These are phyloP conservation scores for Stramenopiles sp. DNA, from an alignment of 352 stramenopile genomes.

Conservation along the genomic window DNA sequence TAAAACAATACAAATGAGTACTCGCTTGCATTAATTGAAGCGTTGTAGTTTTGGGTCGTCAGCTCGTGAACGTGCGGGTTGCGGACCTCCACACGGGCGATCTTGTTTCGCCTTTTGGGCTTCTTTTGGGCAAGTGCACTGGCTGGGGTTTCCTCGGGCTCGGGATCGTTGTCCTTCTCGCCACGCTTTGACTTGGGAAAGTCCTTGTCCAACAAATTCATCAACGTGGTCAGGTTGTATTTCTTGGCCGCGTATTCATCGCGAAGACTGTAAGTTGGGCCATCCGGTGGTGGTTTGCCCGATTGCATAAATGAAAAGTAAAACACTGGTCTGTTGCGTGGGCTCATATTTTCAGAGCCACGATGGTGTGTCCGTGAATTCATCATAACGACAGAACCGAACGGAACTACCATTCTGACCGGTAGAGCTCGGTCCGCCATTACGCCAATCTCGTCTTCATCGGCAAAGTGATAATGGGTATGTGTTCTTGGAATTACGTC, in stretches of 20 bases:
- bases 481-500: background rate
- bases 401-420: background rate
- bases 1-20: slow-evolving; percentile 4
- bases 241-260: background rate
- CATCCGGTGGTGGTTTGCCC: background rate
- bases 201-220: background rate
- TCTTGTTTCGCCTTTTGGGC: too few species aligned
- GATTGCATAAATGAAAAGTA: slow-evolving; percentile 6
- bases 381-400: slow-evolving; percentile 4
- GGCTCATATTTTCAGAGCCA: background rate
- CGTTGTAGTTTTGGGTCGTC: background rate
- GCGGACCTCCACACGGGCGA: too few species aligned
- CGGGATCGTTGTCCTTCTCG: background rate
- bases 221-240: background rate
- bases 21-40: background rate
- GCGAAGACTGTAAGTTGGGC: slow-evolving; percentile 7
- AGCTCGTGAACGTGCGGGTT: background rate
- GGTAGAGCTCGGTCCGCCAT: background rate
- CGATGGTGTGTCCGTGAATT: slow-evolving; percentile 5
- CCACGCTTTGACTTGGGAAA: background rate
- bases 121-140: too few species aligned
- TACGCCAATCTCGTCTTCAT: background rate
- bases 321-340: background rate
- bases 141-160: background rate
- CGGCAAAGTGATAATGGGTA: background rate